Evolutionary conservation across 139 green algal species (phyloP).

Genomic region (Tetraselmis striata): DNA sequence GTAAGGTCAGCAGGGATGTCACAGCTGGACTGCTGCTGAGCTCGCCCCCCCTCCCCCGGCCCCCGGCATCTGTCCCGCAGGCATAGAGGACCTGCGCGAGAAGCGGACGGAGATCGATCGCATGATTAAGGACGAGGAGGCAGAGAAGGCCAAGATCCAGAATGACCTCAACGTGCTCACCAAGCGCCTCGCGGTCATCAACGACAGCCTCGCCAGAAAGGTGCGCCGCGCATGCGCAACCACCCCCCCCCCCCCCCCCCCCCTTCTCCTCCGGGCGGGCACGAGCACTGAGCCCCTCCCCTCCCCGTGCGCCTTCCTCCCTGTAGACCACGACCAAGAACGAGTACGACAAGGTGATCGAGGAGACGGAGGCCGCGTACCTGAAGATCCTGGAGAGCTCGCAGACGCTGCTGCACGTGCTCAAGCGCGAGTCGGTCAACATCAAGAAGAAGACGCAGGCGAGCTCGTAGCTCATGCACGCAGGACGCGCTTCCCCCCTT

Average conservation of each 20-base stretch:
- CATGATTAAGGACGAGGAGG: conserved; percentile 58
- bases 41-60: too few species aligned
- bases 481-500: too few species aligned
- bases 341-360: conserved; percentile 66
- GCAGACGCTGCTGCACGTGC: conserved; percentile 64
- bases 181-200: conserved; percentile 58
- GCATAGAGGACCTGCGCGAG: conserved; percentile 74
- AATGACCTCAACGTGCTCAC: conserved; percentile 59
- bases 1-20: too few species aligned
- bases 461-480: conserved; percentile 6
- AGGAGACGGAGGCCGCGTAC: conserved; percentile 63
- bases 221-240: too few species aligned
- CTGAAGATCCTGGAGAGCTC: conserved; percentile 73
- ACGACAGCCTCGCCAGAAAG: conserved; percentile 55
- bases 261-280: too few species aligned
- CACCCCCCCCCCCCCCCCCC: too few species aligned
- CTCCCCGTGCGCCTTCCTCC: too few species aligned
- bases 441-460: conserved; percentile 49
- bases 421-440: conserved; percentile 63
- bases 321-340: too few species aligned
- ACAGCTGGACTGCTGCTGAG: too few species aligned
- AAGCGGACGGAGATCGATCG: conserved; percentile 59
- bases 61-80: too few species aligned
- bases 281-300: too few species aligned
- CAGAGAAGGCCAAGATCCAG: conserved; percentile 59